phyloP scores from a whole-genome alignment of 2,329 filamentous ascomycete genomes.

The Xylaria sp. region DNA sequence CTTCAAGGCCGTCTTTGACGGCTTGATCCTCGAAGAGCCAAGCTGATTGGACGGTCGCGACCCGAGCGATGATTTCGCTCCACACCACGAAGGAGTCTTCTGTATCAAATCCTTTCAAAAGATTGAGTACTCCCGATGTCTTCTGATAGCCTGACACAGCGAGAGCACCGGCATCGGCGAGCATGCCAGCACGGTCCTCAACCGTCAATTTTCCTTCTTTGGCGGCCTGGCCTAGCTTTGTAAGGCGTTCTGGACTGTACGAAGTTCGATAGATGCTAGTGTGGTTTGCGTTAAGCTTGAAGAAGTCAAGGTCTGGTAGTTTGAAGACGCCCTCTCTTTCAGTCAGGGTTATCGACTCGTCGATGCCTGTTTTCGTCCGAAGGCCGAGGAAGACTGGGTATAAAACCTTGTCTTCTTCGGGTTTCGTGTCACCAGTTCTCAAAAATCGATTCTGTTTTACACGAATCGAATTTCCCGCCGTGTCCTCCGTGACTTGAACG shows the following conservation, averaged over 20 bases:
- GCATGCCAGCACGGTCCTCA: constrained; percentile 94
- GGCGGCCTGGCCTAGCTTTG: constrained; percentile 88
- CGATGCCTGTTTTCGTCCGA: constrained; percentile 83
- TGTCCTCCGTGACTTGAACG: constrained; percentile 83
- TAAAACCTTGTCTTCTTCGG: constrained; percentile 87
- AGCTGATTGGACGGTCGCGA: constrained; percentile 81
- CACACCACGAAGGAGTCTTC: constrained; percentile 94
- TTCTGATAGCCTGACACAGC: constrained; percentile 92
- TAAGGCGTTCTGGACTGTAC: constrained; percentile 83
- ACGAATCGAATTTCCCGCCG: constrained; percentile 76
- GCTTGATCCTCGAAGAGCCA: constrained; percentile 89
- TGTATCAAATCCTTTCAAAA: constrained; percentile 85
- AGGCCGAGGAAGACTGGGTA: constrained; percentile 92
- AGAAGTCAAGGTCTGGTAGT: constrained; percentile 84
- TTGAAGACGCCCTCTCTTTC: constrained; percentile 82
- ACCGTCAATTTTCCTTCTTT: constrained; percentile 83
- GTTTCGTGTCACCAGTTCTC: constrained; percentile 90
- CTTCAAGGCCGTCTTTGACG: constrained; percentile 79
- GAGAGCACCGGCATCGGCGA: constrained; percentile 89
- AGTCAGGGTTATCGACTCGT: constrained; percentile 77
- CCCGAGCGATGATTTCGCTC: constrained; percentile 87
- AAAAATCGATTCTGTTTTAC: constrained; percentile 97
- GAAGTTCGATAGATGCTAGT: constrained; percentile 91
- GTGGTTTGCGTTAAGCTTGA: constrained; percentile 96
- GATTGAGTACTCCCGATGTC: constrained; percentile 86